phyloP scores from a whole-genome alignment of 2,329 filamentous ascomycete genomes.

The Phyllosticta citribraziliensis region DNA sequence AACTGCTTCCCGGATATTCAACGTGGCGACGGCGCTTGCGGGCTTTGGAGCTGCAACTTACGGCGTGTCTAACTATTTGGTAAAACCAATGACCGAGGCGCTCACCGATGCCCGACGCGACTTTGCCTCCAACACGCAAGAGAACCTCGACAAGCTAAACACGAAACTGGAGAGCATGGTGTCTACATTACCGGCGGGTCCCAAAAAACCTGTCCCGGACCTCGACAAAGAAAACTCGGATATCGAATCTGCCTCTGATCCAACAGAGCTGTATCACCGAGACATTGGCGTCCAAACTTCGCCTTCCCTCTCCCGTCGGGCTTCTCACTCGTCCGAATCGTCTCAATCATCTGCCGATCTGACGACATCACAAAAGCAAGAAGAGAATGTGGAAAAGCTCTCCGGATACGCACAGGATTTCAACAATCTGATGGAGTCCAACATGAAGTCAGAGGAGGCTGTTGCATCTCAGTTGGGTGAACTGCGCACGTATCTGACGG shows the following conservation, averaged over 20 bases:
- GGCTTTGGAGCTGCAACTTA: constrained; percentile 52
- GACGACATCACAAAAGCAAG: constrained; percentile 36
- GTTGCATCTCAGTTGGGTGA: constrained; percentile 41
- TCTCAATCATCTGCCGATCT: constrained; percentile 15
- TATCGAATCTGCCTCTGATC: constrained; percentile 44
- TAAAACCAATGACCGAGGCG: constrained; percentile 50
- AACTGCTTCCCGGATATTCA: constrained; percentile 46
- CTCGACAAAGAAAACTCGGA: constrained; percentile 19
- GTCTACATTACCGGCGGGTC: constrained; percentile 47
- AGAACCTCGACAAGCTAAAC: constrained; percentile 47
- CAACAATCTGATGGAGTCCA: constrained; percentile 38
- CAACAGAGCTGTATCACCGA: constrained; percentile 70
- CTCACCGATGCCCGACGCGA: constrained; percentile 49
- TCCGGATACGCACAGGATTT: constrained; percentile 27
- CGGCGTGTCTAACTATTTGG: constrained; percentile 58
- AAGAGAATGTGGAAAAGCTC: constrained; percentile 43
- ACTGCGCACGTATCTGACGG: constrained; percentile 54
- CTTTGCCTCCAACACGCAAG: constrained; percentile 41
- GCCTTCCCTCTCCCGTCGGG: constrained; percentile 18
- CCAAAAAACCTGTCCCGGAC: constrained; percentile 16
- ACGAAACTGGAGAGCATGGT: constrained; percentile 49
- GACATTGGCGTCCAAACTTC: constrained; percentile 74
- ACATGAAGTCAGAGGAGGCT: constrained; percentile 41
- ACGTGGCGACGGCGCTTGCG: constrained; percentile 47
- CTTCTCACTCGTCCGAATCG: constrained; percentile 16